Evolutionary conservation across 352 stramenopile genomes (phyloP).

Genomic region (Pilasporangium apinafurcum): DNA sequence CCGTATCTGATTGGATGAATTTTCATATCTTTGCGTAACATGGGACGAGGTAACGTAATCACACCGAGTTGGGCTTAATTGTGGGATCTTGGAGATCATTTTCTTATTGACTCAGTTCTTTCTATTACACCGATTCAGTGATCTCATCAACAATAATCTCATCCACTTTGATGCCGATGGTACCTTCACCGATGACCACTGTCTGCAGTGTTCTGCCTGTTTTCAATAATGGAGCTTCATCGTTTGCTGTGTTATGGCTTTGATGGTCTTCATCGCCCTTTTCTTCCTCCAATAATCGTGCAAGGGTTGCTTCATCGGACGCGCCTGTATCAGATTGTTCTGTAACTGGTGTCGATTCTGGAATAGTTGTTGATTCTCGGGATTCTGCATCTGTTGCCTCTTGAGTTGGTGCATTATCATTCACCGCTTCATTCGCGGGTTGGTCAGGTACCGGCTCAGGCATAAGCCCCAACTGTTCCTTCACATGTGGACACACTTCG

Average conservation of each 20-base stretch:
- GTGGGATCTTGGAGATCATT: no score
- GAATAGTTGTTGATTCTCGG: not conserved
- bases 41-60: no score
- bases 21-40: no score
- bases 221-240: not conserved
- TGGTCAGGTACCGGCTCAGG: conserved; percentile 12
- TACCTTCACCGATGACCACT: conserved; percentile 14
- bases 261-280: conserved; percentile 26
- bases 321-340: not conserved
- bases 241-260: conserved; percentile 6
- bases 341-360: conserved; percentile 13
- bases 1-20: no score
- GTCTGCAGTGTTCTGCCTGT: not conserved
- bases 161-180: conserved; percentile 40
- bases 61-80: no score
- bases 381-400: not conserved
- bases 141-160: conserved; percentile 55
- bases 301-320: not conserved
- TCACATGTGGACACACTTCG: conserved; percentile 65
- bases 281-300: no score
- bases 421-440: not conserved
- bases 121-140: conserved; percentile 33
- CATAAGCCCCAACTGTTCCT: conserved; percentile 64
- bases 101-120: no score
- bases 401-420: conserved; percentile 1